A percentile compares a stretch with the other conserved stretches of the same genome.
phyloP scores from a whole-genome alignment of 441 rosid genomes.

The Mallotus repandus region DNA sequence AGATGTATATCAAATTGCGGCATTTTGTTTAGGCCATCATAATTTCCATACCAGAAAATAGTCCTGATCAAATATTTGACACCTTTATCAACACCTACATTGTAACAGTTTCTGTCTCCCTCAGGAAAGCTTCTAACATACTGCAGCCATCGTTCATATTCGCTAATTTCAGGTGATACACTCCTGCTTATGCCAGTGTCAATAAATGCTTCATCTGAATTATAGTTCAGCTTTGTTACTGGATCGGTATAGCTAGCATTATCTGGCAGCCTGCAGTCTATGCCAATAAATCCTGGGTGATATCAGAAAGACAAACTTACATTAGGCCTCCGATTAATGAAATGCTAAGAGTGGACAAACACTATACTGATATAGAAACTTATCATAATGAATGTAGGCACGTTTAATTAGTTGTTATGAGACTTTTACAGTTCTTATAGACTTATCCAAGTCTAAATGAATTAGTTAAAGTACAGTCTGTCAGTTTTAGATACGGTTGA shows the following conservation, averaged over 20 bases:
- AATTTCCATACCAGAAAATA: constrained; percentile 43
- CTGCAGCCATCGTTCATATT: neutral
- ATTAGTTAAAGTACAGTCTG: too few relatives aligned
- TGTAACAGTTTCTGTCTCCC: constrained; percentile 34
- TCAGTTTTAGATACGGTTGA: too few relatives aligned
- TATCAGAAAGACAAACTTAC: too few relatives aligned
- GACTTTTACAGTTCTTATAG: too few relatives aligned
- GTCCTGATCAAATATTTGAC: constrained; percentile 31
- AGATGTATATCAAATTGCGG: constrained; percentile 44
- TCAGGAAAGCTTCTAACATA: constrained; percentile 35
- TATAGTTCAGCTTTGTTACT: constrained; percentile 19
- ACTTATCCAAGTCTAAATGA: too few relatives aligned
- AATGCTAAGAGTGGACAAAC: too few relatives aligned
- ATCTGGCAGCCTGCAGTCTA: constrained; percentile 35
- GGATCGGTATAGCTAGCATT: constrained; percentile 22
- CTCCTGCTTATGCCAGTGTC: constrained; percentile 25
- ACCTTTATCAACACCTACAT: neutral
- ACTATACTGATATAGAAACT: too few relatives aligned
- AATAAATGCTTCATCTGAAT: constrained; percentile 24
- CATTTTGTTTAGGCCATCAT: constrained; percentile 24
- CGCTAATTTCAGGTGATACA: constrained; percentile 5
- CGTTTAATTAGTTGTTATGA: too few relatives aligned
- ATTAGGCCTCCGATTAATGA: neutral
- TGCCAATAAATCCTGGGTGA: constrained; percentile 34
- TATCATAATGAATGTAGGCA: too few relatives aligned